These are phyloP conservation scores for Thermomucor indicae-seudaticae DNA, from an alignment of 371 early-diverging fungal species.

Conservation along the genomic window DNA sequence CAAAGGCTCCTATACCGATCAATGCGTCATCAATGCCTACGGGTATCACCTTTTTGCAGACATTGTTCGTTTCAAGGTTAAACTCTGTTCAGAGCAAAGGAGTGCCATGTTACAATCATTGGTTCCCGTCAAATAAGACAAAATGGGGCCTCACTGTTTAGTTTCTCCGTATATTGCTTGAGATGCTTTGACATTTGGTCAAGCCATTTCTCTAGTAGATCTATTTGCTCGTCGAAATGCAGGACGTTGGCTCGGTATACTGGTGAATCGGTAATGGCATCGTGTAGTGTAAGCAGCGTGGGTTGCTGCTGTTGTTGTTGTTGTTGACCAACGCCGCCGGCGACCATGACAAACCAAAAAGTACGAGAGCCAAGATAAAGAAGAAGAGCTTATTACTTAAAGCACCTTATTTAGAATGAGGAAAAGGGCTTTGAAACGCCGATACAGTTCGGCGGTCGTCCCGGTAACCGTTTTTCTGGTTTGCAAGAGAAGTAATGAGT, in stretches of 20 bases:
- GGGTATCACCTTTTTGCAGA: conserved; percentile 21
- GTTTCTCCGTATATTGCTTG: conserved; percentile 41
- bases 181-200: conserved; percentile 43
- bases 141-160: conserved; percentile 35
- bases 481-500: no score
- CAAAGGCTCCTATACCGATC: conserved; percentile 24
- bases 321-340: no score
- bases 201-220: conserved; percentile 62
- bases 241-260: conserved; percentile 58
- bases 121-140: no score
- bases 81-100: conserved; percentile 5
- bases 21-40: conserved; percentile 28
- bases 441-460: no score
- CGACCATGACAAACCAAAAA: no score
- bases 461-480: no score
- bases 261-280: conserved; percentile 69
- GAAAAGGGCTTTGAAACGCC: no score
- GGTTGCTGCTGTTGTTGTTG: no score
- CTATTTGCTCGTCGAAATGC: conserved; percentile 68
- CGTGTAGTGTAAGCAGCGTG: conserved; percentile 49
- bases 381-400: no score
- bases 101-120: not conserved
- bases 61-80: conserved; percentile 18
- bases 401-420: no score
- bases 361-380: no score